Evolutionary conservation across 768 basidiomycete genomes (phyloP).

Genomic region (Chalciporus pseudorubinellus): DNA sequence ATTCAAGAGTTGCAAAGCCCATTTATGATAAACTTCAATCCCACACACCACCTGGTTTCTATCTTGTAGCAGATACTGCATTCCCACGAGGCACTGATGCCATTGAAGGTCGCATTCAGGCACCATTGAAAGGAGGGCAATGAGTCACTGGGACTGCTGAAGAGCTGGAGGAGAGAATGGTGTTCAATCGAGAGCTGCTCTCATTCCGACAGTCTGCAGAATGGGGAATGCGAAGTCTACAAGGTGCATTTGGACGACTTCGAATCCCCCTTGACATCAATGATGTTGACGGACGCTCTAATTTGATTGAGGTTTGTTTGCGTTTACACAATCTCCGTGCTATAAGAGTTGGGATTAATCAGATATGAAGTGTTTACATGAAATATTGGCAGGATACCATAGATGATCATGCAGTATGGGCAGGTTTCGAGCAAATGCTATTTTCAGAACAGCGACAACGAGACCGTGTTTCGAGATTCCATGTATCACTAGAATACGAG

Average conservation of each 20-base stretch:
- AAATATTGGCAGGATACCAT: conserved; percentile 34
- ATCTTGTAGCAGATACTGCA: too few relatives aligned
- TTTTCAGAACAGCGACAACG: conserved; percentile 34
- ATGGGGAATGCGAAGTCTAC: conserved; percentile 48
- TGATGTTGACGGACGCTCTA: conserved; percentile 16
- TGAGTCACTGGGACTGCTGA: conserved; percentile 7
- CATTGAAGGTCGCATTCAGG: conserved; percentile 35
- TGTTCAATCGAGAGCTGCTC: too few relatives aligned
- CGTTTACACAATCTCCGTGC: conserved; percentile 36
- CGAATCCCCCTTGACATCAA: conserved; percentile 39
- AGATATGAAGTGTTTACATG: conserved; percentile 44
- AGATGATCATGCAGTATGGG: conserved; percentile 36
- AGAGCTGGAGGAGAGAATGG: conserved; percentile 22
- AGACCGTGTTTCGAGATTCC: conserved; percentile 37
- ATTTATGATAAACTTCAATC: too few relatives aligned
- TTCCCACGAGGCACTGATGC: too few relatives aligned
- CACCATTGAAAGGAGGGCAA: conserved; percentile 38
- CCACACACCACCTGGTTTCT: too few relatives aligned
- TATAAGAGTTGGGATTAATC: conserved; percentile 39
- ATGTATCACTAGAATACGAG: conserved; percentile 25
- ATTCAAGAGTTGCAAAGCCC: too few relatives aligned
- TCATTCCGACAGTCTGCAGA: conserved; percentile 49
- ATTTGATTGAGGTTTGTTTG: conserved; percentile 38
- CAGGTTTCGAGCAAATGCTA: conserved; percentile 36
- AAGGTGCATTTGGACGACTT: conserved; percentile 46